A percentile compares a stretch with the other conserved stretches of the same genome.
These are phyloP conservation scores for Teratosphaeria viscida DNA, from an alignment of 2,329 filamentous ascomycete genomes.

Conservation along the genomic window DNA sequence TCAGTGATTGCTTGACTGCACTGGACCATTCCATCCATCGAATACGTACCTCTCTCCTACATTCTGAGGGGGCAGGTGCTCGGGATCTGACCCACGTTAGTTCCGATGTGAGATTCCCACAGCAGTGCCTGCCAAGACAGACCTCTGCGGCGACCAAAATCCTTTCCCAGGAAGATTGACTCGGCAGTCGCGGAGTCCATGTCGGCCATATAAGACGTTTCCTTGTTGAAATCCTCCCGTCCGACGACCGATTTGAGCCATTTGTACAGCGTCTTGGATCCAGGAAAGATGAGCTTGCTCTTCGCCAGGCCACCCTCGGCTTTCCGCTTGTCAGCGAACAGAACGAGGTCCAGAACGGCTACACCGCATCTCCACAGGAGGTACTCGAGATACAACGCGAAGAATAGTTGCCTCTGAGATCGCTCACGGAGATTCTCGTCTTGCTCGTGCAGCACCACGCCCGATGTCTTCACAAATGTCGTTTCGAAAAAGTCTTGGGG, in stretches of 20 bases:
- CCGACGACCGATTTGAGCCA: slow-evolving; percentile 42
- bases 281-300: slow-evolving; percentile 54
- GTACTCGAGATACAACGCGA: slow-evolving; percentile 63
- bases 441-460: slow-evolving; percentile 25
- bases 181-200: slow-evolving; percentile 43
- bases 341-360: slow-evolving; percentile 52
- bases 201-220: slow-evolving; percentile 46
- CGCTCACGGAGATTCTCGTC: slow-evolving; percentile 52
- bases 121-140: not conserved
- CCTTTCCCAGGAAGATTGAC: slow-evolving; percentile 55
- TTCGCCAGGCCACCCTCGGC: slow-evolving; percentile 55
- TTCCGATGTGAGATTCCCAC: not conserved
- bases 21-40: too few species aligned
- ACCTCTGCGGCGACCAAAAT: slow-evolving; percentile 41
- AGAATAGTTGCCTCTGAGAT: slow-evolving; percentile 57
- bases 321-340: slow-evolving; percentile 56
- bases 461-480: slow-evolving; percentile 34
- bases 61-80: slow-evolving; percentile 58
- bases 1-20: too few species aligned
- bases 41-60: slow-evolving; percentile 37
- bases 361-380: slow-evolving; percentile 49
- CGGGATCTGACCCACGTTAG: slow-evolving; percentile 47
- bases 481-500: slow-evolving; percentile 42
- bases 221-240: slow-evolving; percentile 43
- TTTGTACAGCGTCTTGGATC: slow-evolving; percentile 51